Base-by-base conservation (phyloP, 2,329 filamentous ascomycete species). In the Paraconiothyrium sp. region DNA sequence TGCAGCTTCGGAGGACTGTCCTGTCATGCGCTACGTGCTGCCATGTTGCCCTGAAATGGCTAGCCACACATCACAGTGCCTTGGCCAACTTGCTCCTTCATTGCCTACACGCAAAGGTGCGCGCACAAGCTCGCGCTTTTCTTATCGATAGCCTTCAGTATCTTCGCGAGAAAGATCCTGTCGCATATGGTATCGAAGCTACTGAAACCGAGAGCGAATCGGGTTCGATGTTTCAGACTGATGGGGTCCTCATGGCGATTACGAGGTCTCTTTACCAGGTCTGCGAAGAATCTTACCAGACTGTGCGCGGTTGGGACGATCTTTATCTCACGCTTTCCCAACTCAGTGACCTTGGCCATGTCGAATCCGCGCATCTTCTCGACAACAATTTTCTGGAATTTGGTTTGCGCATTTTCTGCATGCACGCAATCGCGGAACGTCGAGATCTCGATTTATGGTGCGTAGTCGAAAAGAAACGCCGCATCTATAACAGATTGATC, bases 21-120 rank as follows among this genome's bases (percentile, higher is more conserved):
- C 88, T 85, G 62, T 79, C 82, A 24, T 79, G 76, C 51, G 50
- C 71, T 71, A 83, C 56, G 16, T 91, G 89, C 72, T 87, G 87
- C 56, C 76, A 85, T 55, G 82, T 86, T 10, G 83, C 88, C 49
- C 84, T 91, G 57, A 80, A 86, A 48, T 93, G 91, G 81, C 86
- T 91, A 60, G 76, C 77, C 32, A 73, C 78, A 3, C 84, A 87
- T 32, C 83, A 83, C 0, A 83, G 85, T 27, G 83, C 86, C 3
- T 80, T 93, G n/a, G 84, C 88, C 43, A 87, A 89, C 64, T 74
- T 94, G 39, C 75, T 94, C 2, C 35, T 80, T 48, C 71, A 72
- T 49, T 74, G 70, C 51, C 58, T 66, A 7, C 69, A 76, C 46
- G 46, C 64, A 37, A 74, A 69, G 50, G 62, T 79, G 37, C 75